A percentile compares a stretch with the other conserved stretches of the same genome.
These are phyloP conservation scores for Gracilaria caudata DNA, from an alignment of 23 red algal species.

Conservation along the genomic window DNA sequence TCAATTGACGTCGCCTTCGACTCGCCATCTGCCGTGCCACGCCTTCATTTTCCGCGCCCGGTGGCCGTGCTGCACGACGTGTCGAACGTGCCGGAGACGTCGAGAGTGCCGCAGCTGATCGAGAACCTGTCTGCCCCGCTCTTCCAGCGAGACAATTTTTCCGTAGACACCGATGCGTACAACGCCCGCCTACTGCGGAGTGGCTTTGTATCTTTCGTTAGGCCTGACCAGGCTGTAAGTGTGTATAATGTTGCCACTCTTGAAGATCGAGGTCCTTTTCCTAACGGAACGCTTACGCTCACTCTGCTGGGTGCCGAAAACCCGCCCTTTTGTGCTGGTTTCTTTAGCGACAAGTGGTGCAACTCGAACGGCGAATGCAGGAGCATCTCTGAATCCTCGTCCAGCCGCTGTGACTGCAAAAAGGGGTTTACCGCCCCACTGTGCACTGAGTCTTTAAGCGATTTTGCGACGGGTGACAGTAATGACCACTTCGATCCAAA, in stretches of 20 bases:
- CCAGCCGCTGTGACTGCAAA: background rate
- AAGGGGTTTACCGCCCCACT: background rate
- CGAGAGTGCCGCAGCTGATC: background rate
- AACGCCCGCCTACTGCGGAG: background rate
- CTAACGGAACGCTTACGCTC: background rate
- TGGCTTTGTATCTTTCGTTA: background rate
- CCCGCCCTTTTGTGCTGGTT: background rate
- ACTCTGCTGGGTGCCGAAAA: background rate
- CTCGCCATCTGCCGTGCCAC: background rate
- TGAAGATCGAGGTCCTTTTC: background rate
- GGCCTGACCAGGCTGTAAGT: background rate
- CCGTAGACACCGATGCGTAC: background rate
- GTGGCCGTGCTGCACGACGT: background rate
- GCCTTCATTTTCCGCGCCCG: background rate
- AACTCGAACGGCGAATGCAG: background rate
- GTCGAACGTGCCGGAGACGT: background rate
- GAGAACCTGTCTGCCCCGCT: background rate
- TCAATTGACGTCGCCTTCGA: constrained; percentile 6
- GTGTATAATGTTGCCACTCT: background rate
- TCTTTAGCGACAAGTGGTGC: background rate
- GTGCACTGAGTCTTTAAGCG: background rate
- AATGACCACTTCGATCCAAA: background rate
- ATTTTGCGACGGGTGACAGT: background rate
- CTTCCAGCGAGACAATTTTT: background rate
- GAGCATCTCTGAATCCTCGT: background rate